Conservation (phyloP, 768 basidiomycete species). For the Sarcomyxa edulis region DNA sequence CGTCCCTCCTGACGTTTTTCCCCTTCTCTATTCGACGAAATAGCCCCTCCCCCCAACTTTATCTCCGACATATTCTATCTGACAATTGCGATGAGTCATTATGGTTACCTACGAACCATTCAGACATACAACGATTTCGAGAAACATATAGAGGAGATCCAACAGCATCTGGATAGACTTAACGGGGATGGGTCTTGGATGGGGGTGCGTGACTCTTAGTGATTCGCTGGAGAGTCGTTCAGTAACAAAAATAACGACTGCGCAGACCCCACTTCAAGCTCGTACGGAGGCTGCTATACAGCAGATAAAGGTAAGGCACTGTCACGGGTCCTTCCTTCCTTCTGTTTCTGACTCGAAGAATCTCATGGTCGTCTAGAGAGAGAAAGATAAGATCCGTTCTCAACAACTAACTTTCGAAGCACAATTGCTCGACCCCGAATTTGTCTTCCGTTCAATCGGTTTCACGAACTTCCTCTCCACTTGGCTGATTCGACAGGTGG, state of each 20-base stretch:
- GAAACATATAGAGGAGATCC: conserved; percentile 73
- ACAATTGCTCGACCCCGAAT: conserved; percentile 82
- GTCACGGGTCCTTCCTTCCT: not conserved
- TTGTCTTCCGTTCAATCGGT: conserved; percentile 69
- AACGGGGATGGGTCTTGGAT: conserved; percentile 79
- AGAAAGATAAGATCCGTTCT: conserved; percentile 66
- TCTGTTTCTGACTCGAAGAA: not conserved
- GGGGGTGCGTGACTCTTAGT: conserved; percentile 46
- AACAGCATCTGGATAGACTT: conserved; percentile 70
- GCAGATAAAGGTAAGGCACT: conserved; percentile 57
- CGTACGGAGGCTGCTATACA: conserved; percentile 77
- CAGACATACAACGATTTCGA: conserved; percentile 67
- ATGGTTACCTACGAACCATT: conserved; percentile 81
- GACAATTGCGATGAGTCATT: conserved; percentile 81
- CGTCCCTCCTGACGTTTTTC: too few relatives aligned
- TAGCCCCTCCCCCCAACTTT: conserved; percentile 78
- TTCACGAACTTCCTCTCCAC: conserved; percentile 90
- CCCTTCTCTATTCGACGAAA: too few relatives aligned
- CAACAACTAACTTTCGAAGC: conserved; percentile 78
- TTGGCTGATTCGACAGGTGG: conserved; percentile 90
- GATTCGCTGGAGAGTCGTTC: not conserved
- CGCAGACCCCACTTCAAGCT: conserved; percentile 64
- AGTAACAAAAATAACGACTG: not conserved
- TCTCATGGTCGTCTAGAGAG: conserved; percentile 42
- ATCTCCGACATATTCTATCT: conserved; percentile 95